Percentiles rank a stretch among this genome's conserved stretches.
Conservation (phyloP, 2,329 filamentous ascomycete species). For the Cyphellophora attinorum region DNA sequence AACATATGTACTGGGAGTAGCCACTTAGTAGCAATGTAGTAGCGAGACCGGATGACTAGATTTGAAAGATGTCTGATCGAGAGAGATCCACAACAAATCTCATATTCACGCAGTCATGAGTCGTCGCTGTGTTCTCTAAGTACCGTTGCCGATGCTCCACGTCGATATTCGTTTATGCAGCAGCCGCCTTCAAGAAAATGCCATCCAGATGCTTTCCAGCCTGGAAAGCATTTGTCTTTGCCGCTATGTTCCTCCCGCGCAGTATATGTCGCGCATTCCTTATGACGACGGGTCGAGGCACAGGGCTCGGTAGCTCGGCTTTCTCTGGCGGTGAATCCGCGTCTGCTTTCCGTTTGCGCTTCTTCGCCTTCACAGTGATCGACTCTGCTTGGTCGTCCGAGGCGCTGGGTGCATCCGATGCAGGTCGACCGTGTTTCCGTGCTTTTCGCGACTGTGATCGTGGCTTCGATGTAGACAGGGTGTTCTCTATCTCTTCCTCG, state of each 20-base stretch:
- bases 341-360: conserved; percentile 28
- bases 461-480: not conserved
- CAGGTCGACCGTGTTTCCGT: conserved; percentile 10
- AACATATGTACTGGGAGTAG: no score
- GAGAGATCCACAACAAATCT: no score
- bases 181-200: conserved; percentile 17
- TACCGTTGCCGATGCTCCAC: no score
- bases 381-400: conserved; percentile 3
- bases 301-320: conserved; percentile 1
- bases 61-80: no score
- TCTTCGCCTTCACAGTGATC: conserved; percentile 33
- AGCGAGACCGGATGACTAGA: no score
- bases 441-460: conserved; percentile 5
- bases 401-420: conserved; percentile 9
- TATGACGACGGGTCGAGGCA: conserved; percentile 16
- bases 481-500: not conserved
- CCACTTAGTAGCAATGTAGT: no score
- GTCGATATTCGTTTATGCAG: not conserved
- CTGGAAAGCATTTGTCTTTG: conserved; percentile 75
- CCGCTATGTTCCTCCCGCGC: conserved; percentile 72
- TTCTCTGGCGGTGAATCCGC: conserved; percentile 16
- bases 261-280: conserved; percentile 48
- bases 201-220: conserved; percentile 78
- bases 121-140: no score
- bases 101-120: no score